Evolutionary conservation across 495 filamentous ascomycete genomes (phyloP).

Genomic region (Parathielavia appendiculata): DNA sequence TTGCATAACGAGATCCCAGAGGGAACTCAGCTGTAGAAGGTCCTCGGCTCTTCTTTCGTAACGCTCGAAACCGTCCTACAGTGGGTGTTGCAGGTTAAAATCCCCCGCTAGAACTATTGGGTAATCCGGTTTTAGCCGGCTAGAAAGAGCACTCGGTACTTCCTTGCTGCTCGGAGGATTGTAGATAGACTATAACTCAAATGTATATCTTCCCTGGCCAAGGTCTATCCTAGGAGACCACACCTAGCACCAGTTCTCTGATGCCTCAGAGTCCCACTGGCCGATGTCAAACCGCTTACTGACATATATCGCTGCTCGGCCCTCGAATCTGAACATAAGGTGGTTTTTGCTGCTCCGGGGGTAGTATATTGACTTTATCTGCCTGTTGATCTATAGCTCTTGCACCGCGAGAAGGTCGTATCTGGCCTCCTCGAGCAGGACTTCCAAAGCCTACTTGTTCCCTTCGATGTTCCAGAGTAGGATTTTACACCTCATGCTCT

Average conservation of each 20-base stretch:
- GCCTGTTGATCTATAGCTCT: conserved; percentile 7
- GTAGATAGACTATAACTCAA: conserved; percentile 11
- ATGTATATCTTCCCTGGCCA: background rate
- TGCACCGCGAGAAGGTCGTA: conserved; percentile 6
- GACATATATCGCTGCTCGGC: conserved; percentile 9
- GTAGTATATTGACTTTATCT: conserved; percentile 7
- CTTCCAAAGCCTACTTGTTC: conserved; percentile 8
- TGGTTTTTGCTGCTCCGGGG: conserved; percentile 1
- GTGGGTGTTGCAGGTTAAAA: conserved; percentile 6
- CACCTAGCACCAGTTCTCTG: conserved; percentile 1
- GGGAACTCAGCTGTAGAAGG: background rate
- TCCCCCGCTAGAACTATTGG: conserved; percentile 5
- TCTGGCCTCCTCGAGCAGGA: conserved; percentile 5
- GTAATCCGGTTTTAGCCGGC: background rate
- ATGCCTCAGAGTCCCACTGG: background rate
- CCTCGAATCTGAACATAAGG: background rate
- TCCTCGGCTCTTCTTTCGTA: conserved; percentile 3
- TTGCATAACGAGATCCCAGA: background rate
- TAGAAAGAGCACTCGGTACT: background rate
- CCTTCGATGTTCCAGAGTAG: conserved; percentile 12
- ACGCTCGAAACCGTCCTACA: background rate
- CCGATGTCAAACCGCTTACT: background rate
- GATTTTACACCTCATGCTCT: conserved; percentile 2
- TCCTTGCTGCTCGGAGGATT: background rate
- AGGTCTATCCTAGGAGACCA: background rate